These are phyloP conservation scores for Microascus cirrosus DNA, from an alignment of 2,329 filamentous ascomycete genomes.

Conservation along the genomic window DNA sequence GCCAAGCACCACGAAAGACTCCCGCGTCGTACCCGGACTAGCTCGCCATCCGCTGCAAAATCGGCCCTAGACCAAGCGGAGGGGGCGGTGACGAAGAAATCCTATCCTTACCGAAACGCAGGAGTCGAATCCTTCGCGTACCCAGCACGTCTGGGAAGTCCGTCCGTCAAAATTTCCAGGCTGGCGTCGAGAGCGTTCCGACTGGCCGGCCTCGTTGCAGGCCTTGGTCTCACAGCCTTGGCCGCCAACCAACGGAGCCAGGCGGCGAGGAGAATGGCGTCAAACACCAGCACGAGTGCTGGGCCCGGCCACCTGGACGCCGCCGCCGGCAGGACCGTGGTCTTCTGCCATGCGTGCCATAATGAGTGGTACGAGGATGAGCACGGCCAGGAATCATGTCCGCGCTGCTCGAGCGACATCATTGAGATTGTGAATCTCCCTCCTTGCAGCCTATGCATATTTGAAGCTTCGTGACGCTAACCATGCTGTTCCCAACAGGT, in stretches of 20 bases:
- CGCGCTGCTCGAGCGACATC: conserved; percentile 65
- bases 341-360: conserved; percentile 76
- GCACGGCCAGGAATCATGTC: conserved; percentile 54
- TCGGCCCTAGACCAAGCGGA: neutral
- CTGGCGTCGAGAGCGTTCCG: conserved; percentile 47
- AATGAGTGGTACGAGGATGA: conserved; percentile 72
- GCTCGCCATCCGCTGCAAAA: neutral
- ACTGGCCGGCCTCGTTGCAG: conserved; percentile 42
- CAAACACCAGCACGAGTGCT: conserved; percentile 10
- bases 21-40: neutral
- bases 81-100: neutral
- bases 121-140: neutral
- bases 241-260: conserved; percentile 39
- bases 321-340: conserved; percentile 50
- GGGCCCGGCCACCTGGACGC: conserved; percentile 35
- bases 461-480: neutral
- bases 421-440: conserved; percentile 66
- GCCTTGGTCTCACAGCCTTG: conserved; percentile 47
- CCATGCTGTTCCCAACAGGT: conserved; percentile 25
- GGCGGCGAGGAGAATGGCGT: conserved; percentile 24
- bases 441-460: neutral
- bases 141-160: neutral
- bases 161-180: conserved; percentile 16
- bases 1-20: neutral
- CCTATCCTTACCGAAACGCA: neutral